Evolutionary conservation across 805 yeast species (phyloP).

Genomic region (Grigorovia humatica): DNA sequence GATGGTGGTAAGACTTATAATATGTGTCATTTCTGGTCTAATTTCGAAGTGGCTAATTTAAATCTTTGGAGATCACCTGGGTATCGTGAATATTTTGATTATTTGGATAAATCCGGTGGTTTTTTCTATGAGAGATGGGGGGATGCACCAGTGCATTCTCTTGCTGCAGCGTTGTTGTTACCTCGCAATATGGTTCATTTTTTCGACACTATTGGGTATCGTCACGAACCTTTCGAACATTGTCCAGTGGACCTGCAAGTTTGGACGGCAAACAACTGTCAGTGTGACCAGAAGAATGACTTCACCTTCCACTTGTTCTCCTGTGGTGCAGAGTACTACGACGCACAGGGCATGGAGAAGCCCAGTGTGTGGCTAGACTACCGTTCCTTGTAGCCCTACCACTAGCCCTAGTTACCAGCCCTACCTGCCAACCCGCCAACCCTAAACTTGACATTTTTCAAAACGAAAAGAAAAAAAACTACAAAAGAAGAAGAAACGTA

Average conservation of each 20-base stretch:
- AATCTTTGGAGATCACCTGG: conserved; percentile 67
- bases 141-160: conserved; percentile 86
- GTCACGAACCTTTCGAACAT: conserved; percentile 68
- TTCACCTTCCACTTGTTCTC: conserved; percentile 70
- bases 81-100: conserved; percentile 59
- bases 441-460: too few species aligned
- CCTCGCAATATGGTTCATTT: conserved; percentile 62
- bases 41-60: conserved; percentile 72
- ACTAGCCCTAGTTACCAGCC: too few species aligned
- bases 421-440: too few species aligned
- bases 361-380: conserved; percentile 26
- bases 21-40: conserved; percentile 86
- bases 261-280: conserved; percentile 56
- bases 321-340: conserved; percentile 56
- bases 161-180: conserved; percentile 73
- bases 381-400: too few species aligned
- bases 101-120: conserved; percentile 73
- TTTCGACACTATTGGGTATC: conserved; percentile 79
- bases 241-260: conserved; percentile 61
- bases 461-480: too few species aligned
- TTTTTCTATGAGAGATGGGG: conserved; percentile 93
- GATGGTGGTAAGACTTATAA: conserved; percentile 66
- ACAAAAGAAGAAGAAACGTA: background rate
- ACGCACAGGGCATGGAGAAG: conserved; percentile 43
- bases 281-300: conserved; percentile 59